phyloP scores from a whole-genome alignment of 2,329 filamentous ascomycete genomes.

The Thelonectria rubi region DNA sequence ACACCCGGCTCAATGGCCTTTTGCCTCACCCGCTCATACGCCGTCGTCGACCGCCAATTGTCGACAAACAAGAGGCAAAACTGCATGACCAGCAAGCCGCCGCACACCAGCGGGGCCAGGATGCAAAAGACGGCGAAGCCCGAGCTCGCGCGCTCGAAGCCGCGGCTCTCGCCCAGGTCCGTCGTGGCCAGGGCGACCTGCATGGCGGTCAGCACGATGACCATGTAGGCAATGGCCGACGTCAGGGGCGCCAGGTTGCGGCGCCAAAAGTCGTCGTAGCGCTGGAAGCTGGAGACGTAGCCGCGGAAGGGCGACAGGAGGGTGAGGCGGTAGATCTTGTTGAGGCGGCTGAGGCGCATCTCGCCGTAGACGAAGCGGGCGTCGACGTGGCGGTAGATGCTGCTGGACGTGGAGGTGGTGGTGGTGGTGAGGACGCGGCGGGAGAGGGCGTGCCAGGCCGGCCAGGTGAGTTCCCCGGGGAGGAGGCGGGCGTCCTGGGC shows the following conservation, averaged over 20 bases:
- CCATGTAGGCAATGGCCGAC: neutral
- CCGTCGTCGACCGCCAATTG: slow-evolving; percentile 6
- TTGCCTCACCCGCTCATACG: neutral
- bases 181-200: slow-evolving; percentile 21
- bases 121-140: slow-evolving; percentile 61
- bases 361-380: slow-evolving; percentile 14
- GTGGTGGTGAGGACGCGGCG: neutral
- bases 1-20: neutral
- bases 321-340: slow-evolving; percentile 4
- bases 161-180: slow-evolving; percentile 43
- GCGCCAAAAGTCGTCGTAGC: slow-evolving; percentile 2
- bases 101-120: slow-evolving; percentile 48
- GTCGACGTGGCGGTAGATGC: slow-evolving; percentile 3
- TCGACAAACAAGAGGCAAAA: slow-evolving; percentile 29
- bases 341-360: slow-evolving; percentile 10
- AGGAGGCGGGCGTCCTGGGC: neutral
- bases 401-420: neutral
- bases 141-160: slow-evolving; percentile 52
- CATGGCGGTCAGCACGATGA: slow-evolving; percentile 9
- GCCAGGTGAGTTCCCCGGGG: slow-evolving; percentile 5
- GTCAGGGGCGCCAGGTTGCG: slow-evolving; percentile 2
- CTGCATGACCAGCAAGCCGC: slow-evolving; percentile 34
- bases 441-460: neutral
- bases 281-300: neutral
- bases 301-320: neutral